These are phyloP conservation scores for Salvia hispanica DNA, from an alignment of 257 asterid species.

Conservation along the genomic window DNA sequence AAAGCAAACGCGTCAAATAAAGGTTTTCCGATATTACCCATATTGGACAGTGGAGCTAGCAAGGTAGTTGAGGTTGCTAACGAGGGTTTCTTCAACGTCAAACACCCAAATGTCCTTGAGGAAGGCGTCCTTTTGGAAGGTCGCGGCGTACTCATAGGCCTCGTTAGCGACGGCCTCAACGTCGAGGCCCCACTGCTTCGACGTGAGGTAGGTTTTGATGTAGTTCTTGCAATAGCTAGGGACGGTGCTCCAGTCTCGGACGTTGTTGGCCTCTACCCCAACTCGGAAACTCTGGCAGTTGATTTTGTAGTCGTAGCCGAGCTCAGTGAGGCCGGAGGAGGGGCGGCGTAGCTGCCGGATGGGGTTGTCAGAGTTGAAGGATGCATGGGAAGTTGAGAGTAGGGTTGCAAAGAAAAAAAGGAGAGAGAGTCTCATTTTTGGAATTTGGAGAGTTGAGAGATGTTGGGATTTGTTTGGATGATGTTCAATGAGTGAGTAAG, in stretches of 20 bases:
- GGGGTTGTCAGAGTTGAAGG: conserved; percentile 8
- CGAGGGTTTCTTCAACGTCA: conserved; percentile 19
- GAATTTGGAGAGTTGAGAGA: background rate
- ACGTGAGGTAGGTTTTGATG: conserved; percentile 9
- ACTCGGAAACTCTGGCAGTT: conserved; percentile 26
- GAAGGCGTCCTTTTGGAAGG: background rate
- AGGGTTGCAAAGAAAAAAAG: conserved; percentile 1
- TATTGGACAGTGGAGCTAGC: background rate
- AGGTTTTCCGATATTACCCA: too few species aligned
- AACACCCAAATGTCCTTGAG: background rate
- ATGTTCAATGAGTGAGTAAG: too few species aligned
- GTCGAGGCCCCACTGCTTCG: conserved; percentile 28
- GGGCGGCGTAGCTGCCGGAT: background rate
- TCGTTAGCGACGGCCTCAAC: background rate
- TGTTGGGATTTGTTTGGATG: background rate
- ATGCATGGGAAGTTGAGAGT: conserved; percentile 8
- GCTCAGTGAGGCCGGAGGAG: background rate
- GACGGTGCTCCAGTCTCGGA: background rate
- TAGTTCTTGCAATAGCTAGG: conserved; percentile 15
- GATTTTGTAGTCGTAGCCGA: background rate
- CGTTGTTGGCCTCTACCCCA: conserved; percentile 24
- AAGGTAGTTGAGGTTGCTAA: background rate
- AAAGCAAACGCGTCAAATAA: too few species aligned
- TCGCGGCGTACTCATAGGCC: background rate
- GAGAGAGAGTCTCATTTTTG: conserved; percentile 4